Percentiles rank a stretch among this genome's conserved stretches.
These are phyloP conservation scores for Coriolopsis trogii DNA, from an alignment of 1,284 basidiomycete genomes.

Conservation along the genomic window DNA sequence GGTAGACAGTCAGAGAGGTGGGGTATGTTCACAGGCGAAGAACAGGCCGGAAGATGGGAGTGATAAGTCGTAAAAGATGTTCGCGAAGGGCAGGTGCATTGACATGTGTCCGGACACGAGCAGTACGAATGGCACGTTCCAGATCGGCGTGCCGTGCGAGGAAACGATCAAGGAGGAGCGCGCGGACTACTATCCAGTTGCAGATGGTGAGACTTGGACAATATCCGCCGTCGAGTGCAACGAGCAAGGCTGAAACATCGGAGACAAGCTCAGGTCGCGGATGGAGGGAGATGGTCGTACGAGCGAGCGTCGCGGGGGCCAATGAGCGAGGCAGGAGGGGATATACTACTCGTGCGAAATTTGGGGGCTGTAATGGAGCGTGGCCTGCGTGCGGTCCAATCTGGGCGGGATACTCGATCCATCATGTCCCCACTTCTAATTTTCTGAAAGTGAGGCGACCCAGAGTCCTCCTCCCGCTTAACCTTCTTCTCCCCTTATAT, in stretches of 20 bases:
- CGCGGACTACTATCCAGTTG: too few relatives aligned
- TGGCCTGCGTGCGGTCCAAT: slow-evolving; percentile 7
- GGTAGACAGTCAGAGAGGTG: too few relatives aligned
- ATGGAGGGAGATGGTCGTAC: slow-evolving; percentile 7
- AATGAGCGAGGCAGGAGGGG: slow-evolving; percentile 7
- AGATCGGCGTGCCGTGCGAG: neutral
- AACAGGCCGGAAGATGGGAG: neutral
- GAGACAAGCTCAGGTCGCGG: neutral
- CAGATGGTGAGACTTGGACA: slow-evolving; percentile 1
- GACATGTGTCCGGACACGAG: slow-evolving; percentile 6
- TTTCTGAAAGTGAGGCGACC: slow-evolving; percentile 29
- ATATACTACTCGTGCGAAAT: slow-evolving; percentile 23
- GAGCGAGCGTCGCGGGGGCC: slow-evolving; percentile 10
- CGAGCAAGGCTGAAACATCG: neutral
- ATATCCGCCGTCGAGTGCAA: neutral
- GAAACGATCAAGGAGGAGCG: too few relatives aligned
- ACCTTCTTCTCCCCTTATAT: slow-evolving; percentile 22
- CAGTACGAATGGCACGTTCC: neutral
- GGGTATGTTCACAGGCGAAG: neutral
- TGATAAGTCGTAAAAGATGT: too few relatives aligned
- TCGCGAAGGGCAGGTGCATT: too few relatives aligned
- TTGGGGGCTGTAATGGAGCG: slow-evolving; percentile 20
- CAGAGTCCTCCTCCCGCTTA: slow-evolving; percentile 11
- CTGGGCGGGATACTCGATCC: slow-evolving; percentile 7
- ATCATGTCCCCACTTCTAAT: slow-evolving; percentile 27